phyloP scores from a whole-genome alignment of 2,329 filamentous ascomycete species.

The Xylaria sp. region DNA sequence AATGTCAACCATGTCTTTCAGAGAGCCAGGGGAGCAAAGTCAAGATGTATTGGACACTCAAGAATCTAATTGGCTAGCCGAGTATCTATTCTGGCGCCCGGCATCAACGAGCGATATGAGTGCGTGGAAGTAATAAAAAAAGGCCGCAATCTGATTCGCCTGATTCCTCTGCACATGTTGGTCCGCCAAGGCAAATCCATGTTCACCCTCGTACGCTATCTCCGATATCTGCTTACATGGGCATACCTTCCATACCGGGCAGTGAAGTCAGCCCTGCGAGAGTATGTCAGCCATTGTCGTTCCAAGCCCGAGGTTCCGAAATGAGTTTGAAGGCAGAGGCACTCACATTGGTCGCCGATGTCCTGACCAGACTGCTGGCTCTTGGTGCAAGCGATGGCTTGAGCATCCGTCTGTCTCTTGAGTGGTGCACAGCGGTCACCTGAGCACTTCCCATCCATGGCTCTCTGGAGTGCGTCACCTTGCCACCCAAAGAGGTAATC shows the following conservation, averaged over 20 bases:
- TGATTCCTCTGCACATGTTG: not conserved
- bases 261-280: constrained; percentile 34
- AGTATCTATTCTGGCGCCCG: constrained; percentile 16
- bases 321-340: not conserved
- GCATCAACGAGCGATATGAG: constrained; percentile 12
- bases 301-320: not conserved
- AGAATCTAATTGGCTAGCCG: constrained; percentile 25
- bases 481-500: constrained; percentile 56
- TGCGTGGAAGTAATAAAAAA: constrained; percentile 7
- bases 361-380: constrained; percentile 41
- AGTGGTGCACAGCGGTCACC: constrained; percentile 49
- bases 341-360: constrained; percentile 44
- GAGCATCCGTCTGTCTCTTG: constrained; percentile 47
- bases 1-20: too few species aligned
- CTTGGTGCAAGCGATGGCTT: constrained; percentile 49
- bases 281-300: constrained; percentile 17
- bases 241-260: constrained; percentile 31
- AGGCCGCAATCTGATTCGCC: constrained; percentile 1
- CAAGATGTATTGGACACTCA: constrained; percentile 18
- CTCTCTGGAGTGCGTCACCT: constrained; percentile 52
- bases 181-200: constrained; percentile 1
- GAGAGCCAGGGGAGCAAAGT: not conserved
- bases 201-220: not conserved
- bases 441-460: constrained; percentile 52
- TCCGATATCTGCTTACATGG: constrained; percentile 26